Evolutionary conservation across 1,284 basidiomycete genomes (phyloP).

Genomic region (Sutorius eximius): DNA sequence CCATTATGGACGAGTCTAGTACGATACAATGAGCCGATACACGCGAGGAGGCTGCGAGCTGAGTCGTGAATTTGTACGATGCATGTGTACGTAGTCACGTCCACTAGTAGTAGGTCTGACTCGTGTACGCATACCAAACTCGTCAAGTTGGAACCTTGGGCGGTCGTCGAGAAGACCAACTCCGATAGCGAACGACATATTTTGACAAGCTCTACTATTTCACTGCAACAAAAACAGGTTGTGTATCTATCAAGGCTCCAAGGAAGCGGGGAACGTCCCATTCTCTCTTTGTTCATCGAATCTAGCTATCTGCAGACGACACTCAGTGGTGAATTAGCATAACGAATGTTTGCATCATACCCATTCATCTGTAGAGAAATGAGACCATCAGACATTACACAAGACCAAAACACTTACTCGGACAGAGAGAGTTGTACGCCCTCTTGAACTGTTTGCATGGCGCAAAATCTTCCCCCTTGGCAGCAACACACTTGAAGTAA

Average conservation of each 20-base stretch:
- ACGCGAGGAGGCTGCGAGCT: slow-evolving; percentile 1
- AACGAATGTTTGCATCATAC: slow-evolving; percentile 42
- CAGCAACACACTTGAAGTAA: slow-evolving; percentile 96
- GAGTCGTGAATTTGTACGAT: neutral
- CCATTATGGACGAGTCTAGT: slow-evolving; percentile 21
- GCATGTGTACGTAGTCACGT: slow-evolving; percentile 1
- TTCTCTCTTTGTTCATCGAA: slow-evolving; percentile 93
- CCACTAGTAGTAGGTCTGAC: neutral
- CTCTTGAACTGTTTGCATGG: slow-evolving; percentile 99
- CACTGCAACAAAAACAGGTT: neutral
- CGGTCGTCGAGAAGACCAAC: neutral
- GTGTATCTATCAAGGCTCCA: slow-evolving; percentile 63
- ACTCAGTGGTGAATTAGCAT: slow-evolving; percentile 8
- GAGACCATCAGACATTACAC: slow-evolving; percentile 6
- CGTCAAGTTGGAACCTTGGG: neutral
- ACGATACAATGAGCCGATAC: neutral
- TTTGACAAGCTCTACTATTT: slow-evolving; percentile 15
- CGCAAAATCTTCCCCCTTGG: slow-evolving; percentile 96
- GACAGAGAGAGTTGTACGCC: slow-evolving; percentile 96
- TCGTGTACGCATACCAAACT: slow-evolving; percentile 1
- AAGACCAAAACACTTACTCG: slow-evolving; percentile 70
- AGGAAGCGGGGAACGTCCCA: slow-evolving; percentile 88
- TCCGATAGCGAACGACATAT: neutral
- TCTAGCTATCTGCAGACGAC: slow-evolving; percentile 61
- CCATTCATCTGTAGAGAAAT: slow-evolving; percentile 71